phyloP scores from a whole-genome alignment of 352 stramenopile genomes.

The Phytophthora colocasiae region DNA sequence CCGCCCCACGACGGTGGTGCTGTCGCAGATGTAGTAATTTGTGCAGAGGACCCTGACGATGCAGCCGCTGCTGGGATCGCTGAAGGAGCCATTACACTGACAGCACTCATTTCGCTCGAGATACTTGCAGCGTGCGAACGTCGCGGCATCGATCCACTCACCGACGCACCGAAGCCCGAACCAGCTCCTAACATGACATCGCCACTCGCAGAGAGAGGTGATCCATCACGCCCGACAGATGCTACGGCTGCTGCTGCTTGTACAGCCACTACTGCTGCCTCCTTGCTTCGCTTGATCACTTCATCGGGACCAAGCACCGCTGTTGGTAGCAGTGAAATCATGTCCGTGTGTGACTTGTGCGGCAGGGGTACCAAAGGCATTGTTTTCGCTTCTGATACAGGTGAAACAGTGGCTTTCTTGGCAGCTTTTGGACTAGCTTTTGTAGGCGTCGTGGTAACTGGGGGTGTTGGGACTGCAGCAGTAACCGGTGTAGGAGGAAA shows the following conservation, averaged over 20 bases:
- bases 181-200: constrained; percentile 61
- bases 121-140: constrained; percentile 51
- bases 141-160: constrained; percentile 42
- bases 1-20: constrained; percentile 41
- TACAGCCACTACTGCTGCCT: constrained; percentile 74
- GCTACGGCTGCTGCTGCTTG: constrained; percentile 76
- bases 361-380: constrained; percentile 51
- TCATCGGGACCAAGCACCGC: constrained; percentile 71
- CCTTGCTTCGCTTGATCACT: constrained; percentile 89
- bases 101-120: constrained; percentile 35
- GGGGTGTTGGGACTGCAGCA: neutral
- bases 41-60: constrained; percentile 11
- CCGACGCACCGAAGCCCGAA: constrained; percentile 51
- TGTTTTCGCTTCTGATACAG: constrained; percentile 24
- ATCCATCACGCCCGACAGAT: constrained; percentile 55
- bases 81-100: constrained; percentile 18
- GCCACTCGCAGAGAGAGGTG: constrained; percentile 52
- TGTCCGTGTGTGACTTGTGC: constrained; percentile 85
- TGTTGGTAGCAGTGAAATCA: constrained; percentile 67
- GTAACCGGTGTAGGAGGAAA: constrained; percentile 20
- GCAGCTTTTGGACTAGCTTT: constrained; percentile 25
- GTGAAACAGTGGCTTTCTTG: constrained; percentile 34
- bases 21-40: constrained; percentile 16
- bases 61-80: constrained; percentile 10
- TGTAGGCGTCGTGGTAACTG: constrained; percentile 21